These are phyloP conservation scores for Nidula microcarpa DNA, from an alignment of 768 basidiomycete species.

Conservation along the genomic window DNA sequence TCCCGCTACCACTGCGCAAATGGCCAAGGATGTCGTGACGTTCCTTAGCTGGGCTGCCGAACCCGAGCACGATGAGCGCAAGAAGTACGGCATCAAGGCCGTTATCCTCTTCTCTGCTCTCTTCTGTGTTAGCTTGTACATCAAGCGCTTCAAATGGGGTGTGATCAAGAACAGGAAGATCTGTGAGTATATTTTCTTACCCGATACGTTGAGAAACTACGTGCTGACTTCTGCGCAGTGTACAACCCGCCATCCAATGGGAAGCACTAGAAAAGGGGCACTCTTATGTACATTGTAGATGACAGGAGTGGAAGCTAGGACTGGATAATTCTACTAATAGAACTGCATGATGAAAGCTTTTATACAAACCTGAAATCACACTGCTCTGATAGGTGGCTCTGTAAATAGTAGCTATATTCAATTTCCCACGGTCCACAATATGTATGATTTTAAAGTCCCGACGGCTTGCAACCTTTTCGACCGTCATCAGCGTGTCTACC, in stretches of 20 bases:
- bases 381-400: too few species aligned
- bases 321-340: neutral
- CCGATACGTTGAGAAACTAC: too few species aligned
- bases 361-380: neutral
- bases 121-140: conserved; percentile 76
- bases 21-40: conserved; percentile 98
- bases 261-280: conserved; percentile 41
- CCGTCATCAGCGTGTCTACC: too few species aligned
- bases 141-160: conserved; percentile 96
- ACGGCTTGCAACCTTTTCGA: too few species aligned
- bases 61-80: conserved; percentile 96
- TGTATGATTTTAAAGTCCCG: too few species aligned
- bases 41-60: conserved; percentile 98
- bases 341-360: neutral
- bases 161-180: conserved; percentile 93
- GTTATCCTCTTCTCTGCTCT: conserved; percentile 89
- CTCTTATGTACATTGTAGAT: conserved; percentile 14
- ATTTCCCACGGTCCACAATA: too few species aligned
- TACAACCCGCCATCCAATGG: conserved; percentile 62
- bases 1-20: conserved; percentile 94
- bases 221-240: conserved; percentile 25
- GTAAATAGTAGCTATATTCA: too few species aligned
- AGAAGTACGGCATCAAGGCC: conserved; percentile 95
- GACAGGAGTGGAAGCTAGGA: neutral
- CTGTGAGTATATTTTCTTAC: conserved; percentile 42